A percentile compares a stretch with the other conserved stretches of the same genome.
phyloP scores from a whole-genome alignment of 192 early-diverging fungal genomes.

The Coemansia sp. region DNA sequence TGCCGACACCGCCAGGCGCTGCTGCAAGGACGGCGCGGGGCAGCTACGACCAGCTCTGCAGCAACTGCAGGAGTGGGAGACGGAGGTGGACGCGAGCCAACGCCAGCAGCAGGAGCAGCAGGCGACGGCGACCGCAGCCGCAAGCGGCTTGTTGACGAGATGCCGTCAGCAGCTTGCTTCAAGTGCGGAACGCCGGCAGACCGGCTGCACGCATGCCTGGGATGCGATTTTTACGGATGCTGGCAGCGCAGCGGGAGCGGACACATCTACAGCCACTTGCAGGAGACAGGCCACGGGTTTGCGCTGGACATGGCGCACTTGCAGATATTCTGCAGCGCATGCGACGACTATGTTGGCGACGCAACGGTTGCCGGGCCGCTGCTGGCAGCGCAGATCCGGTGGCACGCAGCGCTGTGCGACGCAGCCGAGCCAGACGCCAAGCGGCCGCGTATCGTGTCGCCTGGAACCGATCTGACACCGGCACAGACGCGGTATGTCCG shows the following conservation, averaged over 20 bases:
- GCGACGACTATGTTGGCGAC: slow-evolving; percentile 87
- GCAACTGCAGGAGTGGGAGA: slow-evolving; percentile 9
- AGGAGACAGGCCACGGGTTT: slow-evolving; percentile 29
- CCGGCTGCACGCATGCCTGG: slow-evolving; percentile 78
- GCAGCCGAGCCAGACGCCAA: slow-evolving; percentile 36
- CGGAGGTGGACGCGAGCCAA: slow-evolving; percentile 24
- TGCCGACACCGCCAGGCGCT: slow-evolving; percentile 51
- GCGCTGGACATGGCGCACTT: slow-evolving; percentile 75
- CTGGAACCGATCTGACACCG: slow-evolving; percentile 25
- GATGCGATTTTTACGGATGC: slow-evolving; percentile 79
- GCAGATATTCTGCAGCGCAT: slow-evolving; percentile 69
- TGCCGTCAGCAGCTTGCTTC: slow-evolving; percentile 62
- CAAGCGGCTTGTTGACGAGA: slow-evolving; percentile 54
- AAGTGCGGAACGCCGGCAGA: slow-evolving; percentile 59
- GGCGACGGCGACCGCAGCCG: slow-evolving; percentile 55
- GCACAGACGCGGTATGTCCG: slow-evolving; percentile 40
- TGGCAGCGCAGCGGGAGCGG: slow-evolving; percentile 56
- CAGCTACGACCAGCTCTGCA: neutral
- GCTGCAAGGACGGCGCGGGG: slow-evolving; percentile 43
- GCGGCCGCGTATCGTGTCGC: slow-evolving; percentile 35
- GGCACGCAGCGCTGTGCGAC: slow-evolving; percentile 46
- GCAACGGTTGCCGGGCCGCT: slow-evolving; percentile 61
- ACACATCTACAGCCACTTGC: slow-evolving; percentile 29
- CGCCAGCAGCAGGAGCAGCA: slow-evolving; percentile 21
- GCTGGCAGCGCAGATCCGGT: slow-evolving; percentile 46